These are phyloP conservation scores for Leishmania amazonensis DNA, from an alignment of 208 protist genomes.

Conservation along the genomic window DNA sequence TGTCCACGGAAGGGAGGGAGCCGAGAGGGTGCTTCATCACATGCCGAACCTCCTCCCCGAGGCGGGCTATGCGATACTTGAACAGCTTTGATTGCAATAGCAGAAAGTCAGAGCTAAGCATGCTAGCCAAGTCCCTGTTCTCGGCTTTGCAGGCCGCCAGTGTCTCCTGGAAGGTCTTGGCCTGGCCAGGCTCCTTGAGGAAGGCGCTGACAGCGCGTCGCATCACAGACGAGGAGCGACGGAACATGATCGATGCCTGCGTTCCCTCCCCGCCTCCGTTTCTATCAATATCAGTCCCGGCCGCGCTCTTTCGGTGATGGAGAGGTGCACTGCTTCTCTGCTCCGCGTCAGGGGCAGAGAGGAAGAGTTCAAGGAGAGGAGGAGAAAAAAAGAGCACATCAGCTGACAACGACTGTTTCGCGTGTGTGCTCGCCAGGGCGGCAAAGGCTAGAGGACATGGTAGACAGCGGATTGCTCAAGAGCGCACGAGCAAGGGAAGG, in stretches of 20 bases:
- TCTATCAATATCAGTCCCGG: background rate
- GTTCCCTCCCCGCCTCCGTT: background rate
- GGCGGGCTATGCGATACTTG: slow-evolving; percentile 74
- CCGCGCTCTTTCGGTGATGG: background rate
- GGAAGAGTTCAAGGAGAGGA: background rate
- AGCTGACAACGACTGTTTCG: background rate
- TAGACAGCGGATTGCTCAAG: background rate
- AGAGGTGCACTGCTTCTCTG: slow-evolving; percentile 1
- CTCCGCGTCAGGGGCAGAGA: background rate
- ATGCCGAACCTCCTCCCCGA: slow-evolving; percentile 60
- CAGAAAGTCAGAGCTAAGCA: slow-evolving; percentile 70
- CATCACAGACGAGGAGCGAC: slow-evolving; percentile 35
- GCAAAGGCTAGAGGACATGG: background rate
- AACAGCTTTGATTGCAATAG: slow-evolving; percentile 68
- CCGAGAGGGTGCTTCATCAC: slow-evolving; percentile 48
- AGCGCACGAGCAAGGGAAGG: background rate
- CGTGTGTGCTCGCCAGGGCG: background rate
- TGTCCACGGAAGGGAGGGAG: slow-evolving; percentile 43
- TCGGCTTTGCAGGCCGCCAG: slow-evolving; percentile 52
- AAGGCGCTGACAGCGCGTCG: slow-evolving; percentile 59
- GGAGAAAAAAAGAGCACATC: background rate
- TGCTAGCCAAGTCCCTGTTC: slow-evolving; percentile 71
- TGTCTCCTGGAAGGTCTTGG: slow-evolving; percentile 56
- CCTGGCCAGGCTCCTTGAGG: slow-evolving; percentile 56
- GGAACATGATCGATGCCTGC: slow-evolving; percentile 33